Percentiles rank a stretch among this genome's conserved stretches.
These are phyloP conservation scores for Ustilago trichophora DNA, from an alignment of 1,284 basidiomycete genomes.

Conservation along the genomic window DNA sequence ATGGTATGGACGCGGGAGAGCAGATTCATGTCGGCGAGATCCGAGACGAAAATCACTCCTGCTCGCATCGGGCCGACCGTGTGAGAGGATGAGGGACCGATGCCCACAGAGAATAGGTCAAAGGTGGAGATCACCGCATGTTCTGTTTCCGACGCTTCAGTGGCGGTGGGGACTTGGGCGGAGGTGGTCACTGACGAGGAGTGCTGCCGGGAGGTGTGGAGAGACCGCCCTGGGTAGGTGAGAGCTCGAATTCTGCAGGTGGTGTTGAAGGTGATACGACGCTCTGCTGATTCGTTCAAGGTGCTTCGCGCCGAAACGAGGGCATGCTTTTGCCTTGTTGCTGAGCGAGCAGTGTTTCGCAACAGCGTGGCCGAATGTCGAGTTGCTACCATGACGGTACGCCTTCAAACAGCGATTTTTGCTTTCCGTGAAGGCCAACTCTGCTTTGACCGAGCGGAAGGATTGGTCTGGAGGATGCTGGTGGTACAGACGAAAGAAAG, in stretches of 20 bases:
- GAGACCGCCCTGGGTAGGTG: not conserved
- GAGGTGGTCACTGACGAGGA: slow-evolving; percentile 4
- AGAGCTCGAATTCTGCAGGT: too few species aligned
- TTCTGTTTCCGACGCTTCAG: slow-evolving; percentile 69
- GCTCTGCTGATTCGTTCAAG: not conserved
- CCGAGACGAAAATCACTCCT: slow-evolving; percentile 78
- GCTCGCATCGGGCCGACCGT: slow-evolving; percentile 88
- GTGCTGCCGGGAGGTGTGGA: slow-evolving; percentile 2
- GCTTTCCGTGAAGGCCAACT: not conserved
- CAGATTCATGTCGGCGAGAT: slow-evolving; percentile 77
- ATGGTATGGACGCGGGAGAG: slow-evolving; percentile 79
- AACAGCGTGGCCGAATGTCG: slow-evolving; percentile 12
- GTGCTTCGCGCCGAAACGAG: not conserved
- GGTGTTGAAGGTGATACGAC: not conserved
- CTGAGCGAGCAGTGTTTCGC: slow-evolving; percentile 13
- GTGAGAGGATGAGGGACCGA: slow-evolving; percentile 69
- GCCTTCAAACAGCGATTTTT: not conserved
- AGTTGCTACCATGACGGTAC: slow-evolving; percentile 7
- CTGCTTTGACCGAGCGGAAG: not conserved
- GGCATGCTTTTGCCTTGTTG: not conserved
- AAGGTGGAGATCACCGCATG: slow-evolving; percentile 82
- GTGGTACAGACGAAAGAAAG: slow-evolving; percentile 2
- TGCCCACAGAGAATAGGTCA: slow-evolving; percentile 92
- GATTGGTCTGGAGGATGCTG: slow-evolving; percentile 3
- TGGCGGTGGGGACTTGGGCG: not conserved